A percentile compares a stretch with the other conserved stretches of the same genome.
phyloP scores from a whole-genome alignment of 2,329 filamentous ascomycete genomes.

The Gaeumannomyces sp. region DNA sequence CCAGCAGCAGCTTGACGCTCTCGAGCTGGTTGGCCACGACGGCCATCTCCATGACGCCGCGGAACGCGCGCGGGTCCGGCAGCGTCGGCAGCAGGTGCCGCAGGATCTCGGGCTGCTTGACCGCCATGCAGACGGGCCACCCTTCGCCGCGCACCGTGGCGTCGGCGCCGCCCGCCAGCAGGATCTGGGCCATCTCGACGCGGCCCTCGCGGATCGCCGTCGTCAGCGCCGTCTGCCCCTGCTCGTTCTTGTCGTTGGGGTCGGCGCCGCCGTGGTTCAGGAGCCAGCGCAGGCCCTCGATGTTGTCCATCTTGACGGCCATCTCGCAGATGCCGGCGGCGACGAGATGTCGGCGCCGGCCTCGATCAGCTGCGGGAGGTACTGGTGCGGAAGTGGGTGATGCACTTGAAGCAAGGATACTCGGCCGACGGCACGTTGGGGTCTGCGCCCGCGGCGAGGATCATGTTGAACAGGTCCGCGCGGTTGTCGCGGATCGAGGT shows the following conservation, averaged over 20 bases:
- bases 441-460: constrained; percentile 31
- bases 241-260: constrained; percentile 25
- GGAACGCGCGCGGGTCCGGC: constrained; percentile 41
- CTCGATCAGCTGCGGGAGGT: constrained; percentile 29
- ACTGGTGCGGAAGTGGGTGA: constrained; percentile 21
- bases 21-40: constrained; percentile 55
- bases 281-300: constrained; percentile 31
- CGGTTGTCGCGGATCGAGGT: constrained; percentile 20
- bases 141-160: constrained; percentile 23
- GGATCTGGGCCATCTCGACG: constrained; percentile 38
- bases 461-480: constrained; percentile 23
- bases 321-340: constrained; percentile 27
- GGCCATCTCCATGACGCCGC: constrained; percentile 24
- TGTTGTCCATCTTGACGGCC: constrained; percentile 25
- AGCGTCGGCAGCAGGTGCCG: constrained; percentile 41
- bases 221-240: constrained; percentile 25
- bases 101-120: constrained; percentile 54
- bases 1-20: constrained; percentile 58
- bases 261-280: constrained; percentile 29
- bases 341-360: constrained; percentile 27
- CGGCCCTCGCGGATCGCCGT: constrained; percentile 31
- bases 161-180: constrained; percentile 29
- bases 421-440: constrained; percentile 22
- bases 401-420: constrained; percentile 29
- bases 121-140: constrained; percentile 66